phyloP scores from a whole-genome alignment of 2,329 filamentous ascomycete genomes.

The Neoscytalidium dimidiatum region DNA sequence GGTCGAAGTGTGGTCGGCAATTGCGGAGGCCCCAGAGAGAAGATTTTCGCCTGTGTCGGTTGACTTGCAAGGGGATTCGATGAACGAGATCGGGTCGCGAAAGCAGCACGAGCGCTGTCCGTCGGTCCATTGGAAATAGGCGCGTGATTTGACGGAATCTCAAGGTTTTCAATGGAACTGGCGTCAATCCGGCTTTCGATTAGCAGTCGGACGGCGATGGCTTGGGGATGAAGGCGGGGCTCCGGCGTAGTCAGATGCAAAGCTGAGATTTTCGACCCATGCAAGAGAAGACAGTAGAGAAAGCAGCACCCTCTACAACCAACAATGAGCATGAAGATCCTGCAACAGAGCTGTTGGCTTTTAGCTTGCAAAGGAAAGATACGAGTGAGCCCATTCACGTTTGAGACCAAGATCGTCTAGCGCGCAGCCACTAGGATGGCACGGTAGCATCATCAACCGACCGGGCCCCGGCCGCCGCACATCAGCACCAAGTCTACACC shows the following conservation, averaged over 20 bases:
- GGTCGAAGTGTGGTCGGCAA: neutral
- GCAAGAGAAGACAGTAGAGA: neutral
- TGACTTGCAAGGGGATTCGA: neutral
- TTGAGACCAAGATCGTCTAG: neutral
- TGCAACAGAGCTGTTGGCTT: neutral
- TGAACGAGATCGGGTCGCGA: neutral
- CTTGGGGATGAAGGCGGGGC: neutral
- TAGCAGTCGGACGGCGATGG: neutral
- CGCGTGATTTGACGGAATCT: neutral
- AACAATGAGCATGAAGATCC: constrained; percentile 11
- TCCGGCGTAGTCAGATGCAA: neutral
- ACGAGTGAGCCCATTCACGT: neutral
- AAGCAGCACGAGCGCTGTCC: neutral
- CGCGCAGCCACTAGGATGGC: constrained; percentile 11
- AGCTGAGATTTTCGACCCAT: neutral
- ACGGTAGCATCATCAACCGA: constrained; percentile 7
- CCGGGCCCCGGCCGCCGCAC: neutral
- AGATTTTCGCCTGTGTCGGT: neutral
- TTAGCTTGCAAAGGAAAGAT: neutral
- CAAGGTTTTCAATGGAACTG: neutral
- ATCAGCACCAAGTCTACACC: neutral
- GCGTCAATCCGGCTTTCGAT: neutral
- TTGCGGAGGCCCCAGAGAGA: neutral
- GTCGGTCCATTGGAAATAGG: neutral
- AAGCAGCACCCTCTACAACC: neutral